Evolutionary conservation across 2,329 filamentous ascomycete genomes (phyloP).

Genomic region (Cladosporium sp.): DNA sequence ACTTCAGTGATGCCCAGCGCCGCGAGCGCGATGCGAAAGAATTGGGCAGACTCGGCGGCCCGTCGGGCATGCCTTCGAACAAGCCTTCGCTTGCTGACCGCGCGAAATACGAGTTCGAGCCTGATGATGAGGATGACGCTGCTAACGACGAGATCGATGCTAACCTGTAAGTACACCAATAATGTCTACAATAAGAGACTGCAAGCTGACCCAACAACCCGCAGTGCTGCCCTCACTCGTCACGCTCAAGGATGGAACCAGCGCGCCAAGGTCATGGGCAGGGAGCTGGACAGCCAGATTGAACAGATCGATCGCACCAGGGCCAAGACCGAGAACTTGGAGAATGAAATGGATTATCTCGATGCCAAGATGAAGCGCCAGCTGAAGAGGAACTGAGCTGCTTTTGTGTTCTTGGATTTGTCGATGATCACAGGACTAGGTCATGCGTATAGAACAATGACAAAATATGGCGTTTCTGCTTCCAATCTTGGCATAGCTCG

Average conservation of each 20-base stretch:
- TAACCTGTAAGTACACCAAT: slow-evolving; percentile 34
- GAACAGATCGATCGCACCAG: slow-evolving; percentile 72
- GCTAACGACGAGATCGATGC: slow-evolving; percentile 53
- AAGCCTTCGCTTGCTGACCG: slow-evolving; percentile 57
- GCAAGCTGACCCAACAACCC: slow-evolving; percentile 39
- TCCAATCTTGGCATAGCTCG: too few species aligned
- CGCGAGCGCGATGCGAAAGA: slow-evolving; percentile 59
- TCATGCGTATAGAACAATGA: background rate
- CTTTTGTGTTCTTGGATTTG: background rate
- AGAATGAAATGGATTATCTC: slow-evolving; percentile 11
- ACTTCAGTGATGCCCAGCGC: slow-evolving; percentile 59
- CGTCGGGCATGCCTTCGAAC: slow-evolving; percentile 24
- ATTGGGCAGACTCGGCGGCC: slow-evolving; percentile 50
- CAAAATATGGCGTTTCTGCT: background rate
- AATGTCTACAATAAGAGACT: too few species aligned
- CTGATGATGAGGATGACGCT: slow-evolving; percentile 67
- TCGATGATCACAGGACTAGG: background rate
- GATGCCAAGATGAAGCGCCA: slow-evolving; percentile 14
- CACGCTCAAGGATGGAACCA: slow-evolving; percentile 70
- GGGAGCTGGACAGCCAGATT: slow-evolving; percentile 77
- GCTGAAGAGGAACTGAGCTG: slow-evolving; percentile 10
- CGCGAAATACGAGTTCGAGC: slow-evolving; percentile 75
- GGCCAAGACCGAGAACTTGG: slow-evolving; percentile 59
- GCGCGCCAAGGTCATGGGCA: slow-evolving; percentile 71
- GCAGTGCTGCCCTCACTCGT: slow-evolving; percentile 55